These are phyloP conservation scores for Boeremia exigua DNA, from an alignment of 2,329 filamentous ascomycete genomes.

Conservation along the genomic window DNA sequence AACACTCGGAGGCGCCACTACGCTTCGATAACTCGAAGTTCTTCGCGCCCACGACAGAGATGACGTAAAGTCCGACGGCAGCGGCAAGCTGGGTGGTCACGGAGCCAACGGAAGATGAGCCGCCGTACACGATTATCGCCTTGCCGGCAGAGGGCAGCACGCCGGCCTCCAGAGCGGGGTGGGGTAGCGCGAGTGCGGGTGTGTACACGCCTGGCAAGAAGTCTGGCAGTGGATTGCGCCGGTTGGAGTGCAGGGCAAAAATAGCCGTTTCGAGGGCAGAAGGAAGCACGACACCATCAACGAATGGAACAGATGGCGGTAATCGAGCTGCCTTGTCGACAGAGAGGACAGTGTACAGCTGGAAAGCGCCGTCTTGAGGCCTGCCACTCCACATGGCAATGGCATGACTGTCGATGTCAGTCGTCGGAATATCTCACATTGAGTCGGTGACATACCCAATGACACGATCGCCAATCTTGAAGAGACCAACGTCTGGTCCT, in stretches of 20 bases:
- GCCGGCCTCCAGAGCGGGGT: slow-evolving; percentile 43
- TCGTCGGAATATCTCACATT: background rate
- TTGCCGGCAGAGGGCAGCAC: slow-evolving; percentile 31
- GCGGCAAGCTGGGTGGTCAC: slow-evolving; percentile 51
- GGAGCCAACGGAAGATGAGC: slow-evolving; percentile 49
- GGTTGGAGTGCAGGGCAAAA: slow-evolving; percentile 40
- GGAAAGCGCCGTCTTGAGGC: slow-evolving; percentile 33
- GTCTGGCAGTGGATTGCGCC: slow-evolving; percentile 32
- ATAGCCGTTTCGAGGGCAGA: slow-evolving; percentile 52
- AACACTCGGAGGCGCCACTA: slow-evolving; percentile 32
- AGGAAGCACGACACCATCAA: slow-evolving; percentile 49
- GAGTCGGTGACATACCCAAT: slow-evolving; percentile 35
- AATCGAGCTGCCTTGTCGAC: slow-evolving; percentile 49
- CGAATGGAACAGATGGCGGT: slow-evolving; percentile 49
- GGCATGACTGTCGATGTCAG: slow-evolving; percentile 21
- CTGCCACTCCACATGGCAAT: slow-evolving; percentile 26
- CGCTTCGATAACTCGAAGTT: slow-evolving; percentile 29
- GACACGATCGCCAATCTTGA: slow-evolving; percentile 52
- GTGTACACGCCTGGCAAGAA: slow-evolving; percentile 28
- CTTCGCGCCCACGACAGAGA: slow-evolving; percentile 43
- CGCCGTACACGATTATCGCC: slow-evolving; percentile 57
- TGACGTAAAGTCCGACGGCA: slow-evolving; percentile 48
- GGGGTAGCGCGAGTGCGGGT: slow-evolving; percentile 47
- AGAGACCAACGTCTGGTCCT: slow-evolving; percentile 49
- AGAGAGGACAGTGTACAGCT: slow-evolving; percentile 41